Evolutionary conservation across 2,329 filamentous ascomycete genomes (phyloP), one percentile per base, ranked within the genome.

Genomic region (Thielaviopsis euricoi): DNA sequence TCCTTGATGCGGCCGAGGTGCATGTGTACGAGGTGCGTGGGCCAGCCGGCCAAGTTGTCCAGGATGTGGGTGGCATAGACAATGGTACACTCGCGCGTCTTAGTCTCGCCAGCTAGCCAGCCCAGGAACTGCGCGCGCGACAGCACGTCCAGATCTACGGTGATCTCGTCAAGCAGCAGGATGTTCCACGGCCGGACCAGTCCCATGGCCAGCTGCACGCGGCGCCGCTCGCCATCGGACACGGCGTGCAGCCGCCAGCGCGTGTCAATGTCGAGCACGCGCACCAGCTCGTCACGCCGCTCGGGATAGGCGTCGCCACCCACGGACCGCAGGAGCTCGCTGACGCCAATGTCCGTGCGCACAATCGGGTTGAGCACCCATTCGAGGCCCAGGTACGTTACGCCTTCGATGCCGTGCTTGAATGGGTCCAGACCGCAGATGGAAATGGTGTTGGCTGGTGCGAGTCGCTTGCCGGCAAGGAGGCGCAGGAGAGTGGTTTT

Each of bases 341-440:
- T 80, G 3, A 98, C 91, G 60, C 88, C 89, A 64, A 98, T 95
- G 71, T 98, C 93, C 29, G 86, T 94, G 55, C 91, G 86, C 53
- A 97, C 93, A 65, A 97, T 95, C 53, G 87, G 88, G 74, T 97
- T 97, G 10, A 98, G 80, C 2, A 97, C 93, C 93, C 93, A 98
- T 76, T 98, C 93, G 0, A 96, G 81, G 0, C 93, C 93, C 7
- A 98, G 85, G 71, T 98, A 98, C 22, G 91, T 97, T 33, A 98
- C 91, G 62, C 93, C 93, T 71, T 95, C 87, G 26, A 96, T 81
- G 12, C 85, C 82, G 40, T 89, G 80, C 69, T 88, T 86, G 80
- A 98, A 98, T 9, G 93, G 93, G 71, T 98, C 93, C 53, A 88
- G 81, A 62, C 87, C 88, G 53, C 81, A 85, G 62, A 98, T 84